Evolutionary conservation across 169 alveolate species (phyloP).

Genomic region (Plasmodium gallinaceum): DNA sequence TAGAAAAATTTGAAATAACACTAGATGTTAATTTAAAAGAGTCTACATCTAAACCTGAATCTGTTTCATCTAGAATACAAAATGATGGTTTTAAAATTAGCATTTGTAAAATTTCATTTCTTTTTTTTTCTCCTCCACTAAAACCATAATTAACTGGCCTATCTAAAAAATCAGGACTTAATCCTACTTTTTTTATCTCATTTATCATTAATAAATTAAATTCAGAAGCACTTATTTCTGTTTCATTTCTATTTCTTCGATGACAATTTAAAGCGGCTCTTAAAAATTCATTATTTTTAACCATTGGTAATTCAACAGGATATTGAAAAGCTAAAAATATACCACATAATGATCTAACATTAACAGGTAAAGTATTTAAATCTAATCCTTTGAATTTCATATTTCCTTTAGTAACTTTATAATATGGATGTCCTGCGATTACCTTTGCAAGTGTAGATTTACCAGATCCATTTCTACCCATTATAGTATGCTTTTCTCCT

Average conservation of each 20-base stretch:
- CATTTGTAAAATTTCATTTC: constrained; percentile 84
- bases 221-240: constrained; percentile 76
- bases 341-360: constrained; percentile 80
- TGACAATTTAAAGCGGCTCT: constrained; percentile 78
- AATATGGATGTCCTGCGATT: constrained; percentile 82
- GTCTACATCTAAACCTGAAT: constrained; percentile 85
- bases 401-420: constrained; percentile 77
- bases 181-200: constrained; percentile 79
- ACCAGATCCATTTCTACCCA: constrained; percentile 85
- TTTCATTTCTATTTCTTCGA: constrained; percentile 73
- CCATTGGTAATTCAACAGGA: constrained; percentile 83
- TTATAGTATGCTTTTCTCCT: constrained; percentile 81
- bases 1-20: constrained; percentile 77
- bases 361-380: constrained; percentile 78
- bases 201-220: constrained; percentile 73
- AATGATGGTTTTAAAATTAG: constrained; percentile 79
- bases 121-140: constrained; percentile 85
- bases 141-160: constrained; percentile 84
- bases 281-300: constrained; percentile 78
- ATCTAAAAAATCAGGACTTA: constrained; percentile 76
- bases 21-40: constrained; percentile 78
- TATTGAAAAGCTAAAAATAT: constrained; percentile 83
- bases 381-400: constrained; percentile 78
- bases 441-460: constrained; percentile 82
- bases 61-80: constrained; percentile 82